phyloP scores from a whole-genome alignment of 257 asterid species.

The Gentiana dahurica region DNA sequence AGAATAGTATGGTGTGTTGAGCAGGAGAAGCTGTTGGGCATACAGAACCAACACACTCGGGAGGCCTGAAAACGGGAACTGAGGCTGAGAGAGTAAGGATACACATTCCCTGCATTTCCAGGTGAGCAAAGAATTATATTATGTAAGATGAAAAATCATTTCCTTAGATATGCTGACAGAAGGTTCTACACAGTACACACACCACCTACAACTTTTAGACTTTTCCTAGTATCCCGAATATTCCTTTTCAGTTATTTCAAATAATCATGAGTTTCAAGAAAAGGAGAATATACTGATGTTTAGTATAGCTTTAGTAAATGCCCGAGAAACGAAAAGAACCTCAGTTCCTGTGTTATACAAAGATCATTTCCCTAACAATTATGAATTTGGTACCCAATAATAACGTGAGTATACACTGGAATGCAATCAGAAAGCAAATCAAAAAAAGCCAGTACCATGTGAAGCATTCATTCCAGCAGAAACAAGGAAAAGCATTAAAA shows the following conservation, averaged over 20 bases:
- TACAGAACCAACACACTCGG: constrained; percentile 61
- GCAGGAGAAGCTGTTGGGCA: constrained; percentile 76
- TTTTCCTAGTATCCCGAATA: no score
- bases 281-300: no score
- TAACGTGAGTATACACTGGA: not conserved
- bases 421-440: not conserved
- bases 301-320: no score
- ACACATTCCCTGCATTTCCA: constrained; percentile 70
- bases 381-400: no score
- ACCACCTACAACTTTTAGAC: not conserved
- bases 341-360: no score
- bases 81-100: constrained; percentile 76
- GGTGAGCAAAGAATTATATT: no score
- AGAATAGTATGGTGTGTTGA: constrained; percentile 62
- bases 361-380: no score
- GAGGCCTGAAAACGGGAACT: constrained; percentile 61
- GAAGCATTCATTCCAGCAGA: constrained; percentile 1
- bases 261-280: no score
- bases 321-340: no score
- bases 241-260: no score
- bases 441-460: not conserved
- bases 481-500: not conserved
- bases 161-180: not conserved
- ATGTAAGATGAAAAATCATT: no score
- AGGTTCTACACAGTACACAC: not conserved